phyloP scores from a whole-genome alignment of 2,329 filamentous ascomycete genomes.

The Juglanconis juglandina region DNA sequence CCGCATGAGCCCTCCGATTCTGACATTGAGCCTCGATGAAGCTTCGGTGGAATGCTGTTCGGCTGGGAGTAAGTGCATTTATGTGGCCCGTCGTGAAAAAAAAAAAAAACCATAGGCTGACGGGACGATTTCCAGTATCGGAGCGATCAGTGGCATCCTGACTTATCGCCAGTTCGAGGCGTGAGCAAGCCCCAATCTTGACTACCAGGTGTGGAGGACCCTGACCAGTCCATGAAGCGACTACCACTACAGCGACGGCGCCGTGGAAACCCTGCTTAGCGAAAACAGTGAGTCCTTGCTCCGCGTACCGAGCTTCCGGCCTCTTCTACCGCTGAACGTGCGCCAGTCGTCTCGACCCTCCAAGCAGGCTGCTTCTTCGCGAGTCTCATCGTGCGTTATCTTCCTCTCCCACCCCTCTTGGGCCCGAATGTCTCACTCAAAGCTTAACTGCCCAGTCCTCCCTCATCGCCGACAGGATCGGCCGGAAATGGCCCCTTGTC shows the following conservation, averaged over 20 bases:
- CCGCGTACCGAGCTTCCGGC: neutral
- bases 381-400: conserved; percentile 44
- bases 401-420: neutral
- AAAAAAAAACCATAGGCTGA: neutral
- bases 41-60: conserved; percentile 61
- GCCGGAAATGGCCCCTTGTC: conserved; percentile 54
- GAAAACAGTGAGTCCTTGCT: conserved; percentile 45
- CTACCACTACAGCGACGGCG: conserved; percentile 1
- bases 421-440: conserved; percentile 21
- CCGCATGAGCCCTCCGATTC: neutral
- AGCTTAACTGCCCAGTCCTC: conserved; percentile 27
- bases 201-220: conserved; percentile 5
- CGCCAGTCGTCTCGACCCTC: conserved; percentile 62
- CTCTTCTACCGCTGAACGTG: neutral
- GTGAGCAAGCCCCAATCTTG: neutral
- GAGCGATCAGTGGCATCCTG: conserved; percentile 66
- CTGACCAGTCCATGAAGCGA: conserved; percentile 47
- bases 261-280: conserved; percentile 20
- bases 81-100: conserved; percentile 35
- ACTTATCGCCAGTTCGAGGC: conserved; percentile 2
- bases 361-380: conserved; percentile 67
- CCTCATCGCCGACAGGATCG: conserved; percentile 52
- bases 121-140: conserved; percentile 42
- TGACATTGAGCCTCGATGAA: neutral
- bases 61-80: conserved; percentile 36